Conservation (phyloP, 1,284 basidiomycete species). For the Austroboletus olivaceoglutinosus region DNA sequence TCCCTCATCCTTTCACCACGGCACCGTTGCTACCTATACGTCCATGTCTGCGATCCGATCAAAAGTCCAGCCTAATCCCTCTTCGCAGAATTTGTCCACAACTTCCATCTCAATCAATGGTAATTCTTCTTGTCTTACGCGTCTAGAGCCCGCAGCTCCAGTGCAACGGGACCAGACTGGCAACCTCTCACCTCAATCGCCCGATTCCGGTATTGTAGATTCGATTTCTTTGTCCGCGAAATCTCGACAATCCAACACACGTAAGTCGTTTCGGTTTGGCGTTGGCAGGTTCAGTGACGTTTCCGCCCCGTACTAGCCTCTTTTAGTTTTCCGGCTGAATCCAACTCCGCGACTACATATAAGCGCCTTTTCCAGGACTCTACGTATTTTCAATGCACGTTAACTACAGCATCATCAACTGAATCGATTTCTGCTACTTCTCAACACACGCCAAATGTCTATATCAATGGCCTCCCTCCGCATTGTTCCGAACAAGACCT, state of each 20-base stretch:
- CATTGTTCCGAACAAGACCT: conserved; percentile 62
- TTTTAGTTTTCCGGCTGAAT: conserved; percentile 22
- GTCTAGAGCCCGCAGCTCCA: conserved; percentile 11
- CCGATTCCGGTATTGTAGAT: conserved; percentile 14
- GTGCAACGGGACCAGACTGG: conserved; percentile 4
- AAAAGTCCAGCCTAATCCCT: conserved; percentile 20
- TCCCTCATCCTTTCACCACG: conserved; percentile 7
- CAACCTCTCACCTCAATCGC: conserved; percentile 7
- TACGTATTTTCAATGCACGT: conserved; percentile 12
- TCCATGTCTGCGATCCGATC: conserved; percentile 18
- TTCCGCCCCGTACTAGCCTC: conserved; percentile 17
- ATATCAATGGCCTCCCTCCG: conserved; percentile 66
- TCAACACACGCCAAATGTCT: conserved; percentile 55
- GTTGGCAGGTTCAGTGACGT: conserved; percentile 6
- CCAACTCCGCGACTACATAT: conserved; percentile 5
- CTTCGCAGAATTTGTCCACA: conserved; percentile 11
- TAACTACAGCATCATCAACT: conserved; percentile 11
- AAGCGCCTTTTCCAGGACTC: conserved; percentile 9
- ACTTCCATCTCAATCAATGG: conserved; percentile 16
- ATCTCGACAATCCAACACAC: conserved; percentile 22
- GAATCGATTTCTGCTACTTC: conserved; percentile 15
- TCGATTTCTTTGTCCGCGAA: conserved; percentile 3
- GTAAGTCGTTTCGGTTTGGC: conserved; percentile 12
- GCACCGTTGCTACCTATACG: conserved; percentile 10
- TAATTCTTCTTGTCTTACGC: conserved; percentile 24